Evolutionary conservation across 768 basidiomycete species (phyloP).

Genomic region (Xerocomellus dryophilus): DNA sequence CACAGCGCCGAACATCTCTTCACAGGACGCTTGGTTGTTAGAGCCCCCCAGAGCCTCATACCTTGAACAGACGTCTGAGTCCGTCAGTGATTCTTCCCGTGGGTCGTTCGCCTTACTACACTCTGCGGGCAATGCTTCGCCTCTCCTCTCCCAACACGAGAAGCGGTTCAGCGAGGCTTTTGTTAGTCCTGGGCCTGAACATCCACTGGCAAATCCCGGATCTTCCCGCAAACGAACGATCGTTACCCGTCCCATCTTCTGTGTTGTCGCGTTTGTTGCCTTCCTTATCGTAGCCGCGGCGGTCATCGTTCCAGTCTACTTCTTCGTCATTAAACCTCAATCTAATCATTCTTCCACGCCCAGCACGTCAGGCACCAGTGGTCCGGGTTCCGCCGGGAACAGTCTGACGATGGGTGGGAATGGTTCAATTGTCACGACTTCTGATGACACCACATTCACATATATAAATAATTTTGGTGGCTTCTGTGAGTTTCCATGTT

Average conservation of each 20-base stretch:
- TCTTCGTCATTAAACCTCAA: conserved; percentile 27
- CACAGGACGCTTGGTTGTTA: background rate
- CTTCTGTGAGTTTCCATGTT: conserved; percentile 48
- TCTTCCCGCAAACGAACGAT: conserved; percentile 17
- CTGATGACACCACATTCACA: conserved; percentile 68
- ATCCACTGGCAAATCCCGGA: background rate
- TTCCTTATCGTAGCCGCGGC: conserved; percentile 34
- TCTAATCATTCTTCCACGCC: conserved; percentile 1
- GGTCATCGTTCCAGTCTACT: conserved; percentile 43
- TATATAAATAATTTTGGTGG: conserved; percentile 80
- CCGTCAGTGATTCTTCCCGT: conserved; percentile 16
- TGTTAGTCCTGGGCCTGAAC: background rate
- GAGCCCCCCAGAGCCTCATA: conserved; percentile 28
- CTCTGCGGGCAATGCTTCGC: conserved; percentile 22
- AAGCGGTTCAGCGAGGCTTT: conserved; percentile 14
- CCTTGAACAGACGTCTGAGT: conserved; percentile 22
- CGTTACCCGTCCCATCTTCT: conserved; percentile 23
- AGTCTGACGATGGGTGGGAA: conserved; percentile 51
- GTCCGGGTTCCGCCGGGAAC: conserved; percentile 11
- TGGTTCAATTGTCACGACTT: conserved; percentile 61
- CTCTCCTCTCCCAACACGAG: conserved; percentile 23
- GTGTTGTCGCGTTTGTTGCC: conserved; percentile 29
- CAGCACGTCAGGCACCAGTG: background rate
- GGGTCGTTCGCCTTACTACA: conserved; percentile 19
- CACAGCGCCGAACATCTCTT: conserved; percentile 12